Conservation (phyloP, 805 yeast genomes). For the Candida takata region DNA sequence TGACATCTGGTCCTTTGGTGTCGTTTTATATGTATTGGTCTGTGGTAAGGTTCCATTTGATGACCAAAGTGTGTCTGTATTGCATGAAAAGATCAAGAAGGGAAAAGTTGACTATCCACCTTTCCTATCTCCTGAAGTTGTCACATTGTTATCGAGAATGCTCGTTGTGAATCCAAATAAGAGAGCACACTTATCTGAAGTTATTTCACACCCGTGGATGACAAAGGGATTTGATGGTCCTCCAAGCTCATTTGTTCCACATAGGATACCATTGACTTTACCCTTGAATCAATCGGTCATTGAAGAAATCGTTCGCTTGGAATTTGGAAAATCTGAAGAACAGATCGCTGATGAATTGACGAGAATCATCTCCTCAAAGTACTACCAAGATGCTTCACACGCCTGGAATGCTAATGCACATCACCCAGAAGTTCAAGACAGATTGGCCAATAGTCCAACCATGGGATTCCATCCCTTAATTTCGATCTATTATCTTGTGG, state of each 20-base stretch:
- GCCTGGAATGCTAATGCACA: conserved; percentile 43
- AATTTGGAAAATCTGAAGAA: conserved; percentile 62
- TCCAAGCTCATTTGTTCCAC: conserved; percentile 67
- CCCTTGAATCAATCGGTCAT: conserved; percentile 67
- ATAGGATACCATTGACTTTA: conserved; percentile 61
- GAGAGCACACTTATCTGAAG: conserved; percentile 74
- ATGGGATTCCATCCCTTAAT: conserved; percentile 81
- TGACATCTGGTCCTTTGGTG: conserved; percentile 98
- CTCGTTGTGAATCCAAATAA: conserved; percentile 81
- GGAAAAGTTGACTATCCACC: conserved; percentile 91
- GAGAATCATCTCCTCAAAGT: conserved; percentile 51
- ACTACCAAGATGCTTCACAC: conserved; percentile 54
- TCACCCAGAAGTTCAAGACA: conserved; percentile 5
- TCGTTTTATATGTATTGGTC: conserved; percentile 87
- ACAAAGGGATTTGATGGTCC: conserved; percentile 73
- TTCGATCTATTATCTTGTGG: conserved; percentile 79
- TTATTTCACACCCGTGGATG: conserved; percentile 93
- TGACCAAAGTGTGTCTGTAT: conserved; percentile 83
- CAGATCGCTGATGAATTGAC: conserved; percentile 50
- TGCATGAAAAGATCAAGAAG: conserved; percentile 89
- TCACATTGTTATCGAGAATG: conserved; percentile 78
- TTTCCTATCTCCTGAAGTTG: conserved; percentile 71
- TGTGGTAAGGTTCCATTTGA: conserved; percentile 99
- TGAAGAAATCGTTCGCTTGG: conserved; percentile 68
- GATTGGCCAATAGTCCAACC: conserved; percentile 47